Evolutionary conservation across 441 rosid species (phyloP).

Genomic region (Corymbia citriodora): DNA sequence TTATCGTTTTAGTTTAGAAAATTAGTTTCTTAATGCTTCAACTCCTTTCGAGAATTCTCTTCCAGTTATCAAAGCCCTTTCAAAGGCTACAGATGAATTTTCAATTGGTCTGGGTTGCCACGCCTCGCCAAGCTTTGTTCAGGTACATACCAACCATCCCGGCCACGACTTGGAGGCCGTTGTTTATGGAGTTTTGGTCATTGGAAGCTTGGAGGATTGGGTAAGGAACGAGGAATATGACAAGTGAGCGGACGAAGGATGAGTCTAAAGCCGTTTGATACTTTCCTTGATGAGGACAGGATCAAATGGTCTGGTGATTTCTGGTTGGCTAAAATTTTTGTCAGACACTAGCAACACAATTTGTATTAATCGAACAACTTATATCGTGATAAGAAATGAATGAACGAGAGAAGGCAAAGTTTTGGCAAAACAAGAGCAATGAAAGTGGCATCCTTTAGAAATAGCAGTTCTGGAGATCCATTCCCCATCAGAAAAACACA

Average conservation of each 20-base stretch:
- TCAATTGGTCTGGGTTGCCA: not conserved
- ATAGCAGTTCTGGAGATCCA: not conserved
- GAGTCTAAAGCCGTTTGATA: not conserved
- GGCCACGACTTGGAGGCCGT: accelerated
- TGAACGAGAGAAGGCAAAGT: not conserved
- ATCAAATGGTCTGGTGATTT: no score
- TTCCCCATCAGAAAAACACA: not conserved
- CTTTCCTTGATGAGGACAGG: no score
- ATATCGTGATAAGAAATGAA: no score
- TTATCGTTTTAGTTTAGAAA: no score
- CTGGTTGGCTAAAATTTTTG: no score
- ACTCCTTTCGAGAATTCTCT: no score
- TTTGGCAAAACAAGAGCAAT: not conserved
- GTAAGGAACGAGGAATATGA: not conserved
- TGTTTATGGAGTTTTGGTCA: not conserved
- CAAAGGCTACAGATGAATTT: not conserved
- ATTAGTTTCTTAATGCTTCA: no score
- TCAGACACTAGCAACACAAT: no score
- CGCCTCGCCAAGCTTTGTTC: not conserved
- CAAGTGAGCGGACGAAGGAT: not conserved
- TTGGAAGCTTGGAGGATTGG: not conserved
- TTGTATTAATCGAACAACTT: no score
- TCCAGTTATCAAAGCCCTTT: not conserved
- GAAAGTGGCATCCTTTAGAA: not conserved
- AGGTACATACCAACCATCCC: not conserved